A percentile compares a stretch with the other conserved stretches of the same genome.
Evolutionary conservation across 441 rosid species (phyloP).

Genomic region (Capsella rubella): DNA sequence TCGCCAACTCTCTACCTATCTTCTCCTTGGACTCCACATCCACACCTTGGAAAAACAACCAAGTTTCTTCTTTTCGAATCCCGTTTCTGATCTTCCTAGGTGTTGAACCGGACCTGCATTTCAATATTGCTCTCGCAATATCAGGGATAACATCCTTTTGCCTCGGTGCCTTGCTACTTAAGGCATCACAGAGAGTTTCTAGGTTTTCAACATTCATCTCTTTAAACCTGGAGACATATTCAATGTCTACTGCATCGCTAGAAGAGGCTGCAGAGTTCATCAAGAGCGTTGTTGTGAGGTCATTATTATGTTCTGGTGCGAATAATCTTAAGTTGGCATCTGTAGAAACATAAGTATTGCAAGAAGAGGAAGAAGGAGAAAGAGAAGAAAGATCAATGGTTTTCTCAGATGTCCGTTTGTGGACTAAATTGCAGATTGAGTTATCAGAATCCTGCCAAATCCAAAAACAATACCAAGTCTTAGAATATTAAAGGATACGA

Average conservation of each 20-base stretch:
- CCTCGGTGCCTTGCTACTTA: slow-evolving; percentile 61
- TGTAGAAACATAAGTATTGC: slow-evolving; percentile 42
- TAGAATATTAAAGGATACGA: background rate
- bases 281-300: slow-evolving; percentile 31
- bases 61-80: slow-evolving; percentile 59
- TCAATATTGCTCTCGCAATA: slow-evolving; percentile 54
- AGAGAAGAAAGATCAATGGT: slow-evolving; percentile 62
- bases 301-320: slow-evolving; percentile 44
- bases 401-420: slow-evolving; percentile 54
- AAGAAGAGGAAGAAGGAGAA: slow-evolving; percentile 63
- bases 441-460: slow-evolving; percentile 53
- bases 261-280: slow-evolving; percentile 52
- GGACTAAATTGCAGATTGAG: slow-evolving; percentile 60
- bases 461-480: slow-evolving; percentile 15
- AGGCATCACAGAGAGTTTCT: slow-evolving; percentile 50
- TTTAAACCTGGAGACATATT: slow-evolving; percentile 51
- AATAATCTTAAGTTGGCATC: slow-evolving; percentile 48
- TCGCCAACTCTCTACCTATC: slow-evolving; percentile 59
- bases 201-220: slow-evolving; percentile 56
- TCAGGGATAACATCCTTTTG: slow-evolving; percentile 53
- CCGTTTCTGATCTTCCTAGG: slow-evolving; percentile 44
- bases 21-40: slow-evolving; percentile 62
- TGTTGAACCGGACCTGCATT: slow-evolving; percentile 60
- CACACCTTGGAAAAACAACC: slow-evolving; percentile 67
- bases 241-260: slow-evolving; percentile 63